Base-by-base conservation (phyloP, 768 basidiomycete genomes). In the Tricholomella constricta region DNA sequence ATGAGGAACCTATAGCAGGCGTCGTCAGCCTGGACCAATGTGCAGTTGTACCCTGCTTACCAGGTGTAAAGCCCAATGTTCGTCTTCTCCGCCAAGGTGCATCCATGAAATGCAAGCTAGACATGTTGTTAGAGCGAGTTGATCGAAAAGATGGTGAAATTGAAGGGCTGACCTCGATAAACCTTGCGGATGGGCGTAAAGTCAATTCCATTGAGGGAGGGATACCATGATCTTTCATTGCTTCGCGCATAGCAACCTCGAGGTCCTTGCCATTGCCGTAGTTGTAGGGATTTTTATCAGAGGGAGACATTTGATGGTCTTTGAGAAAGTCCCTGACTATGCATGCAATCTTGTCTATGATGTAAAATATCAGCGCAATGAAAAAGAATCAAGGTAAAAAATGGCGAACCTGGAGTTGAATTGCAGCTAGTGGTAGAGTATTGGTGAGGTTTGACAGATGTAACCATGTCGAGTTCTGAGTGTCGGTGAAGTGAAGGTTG, bases 11-110 rank as follows among this genome's bases (percentile, higher is more conserved):
- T 65, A 6, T n/a, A 32, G 22, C n/a, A 35, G 8, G 4, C 40
- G 29, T 44, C 14, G 17, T 4, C 19, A 20, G 17, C 29, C 17
- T 52, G 2, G 4, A 11, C 17, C 14, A 1, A 10, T 1, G 3
- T 6, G 4, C 10, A 14, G 10, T 19, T 19, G 9, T 17, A 27
- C 5, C 2, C 4, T 0, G 36, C 20, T 9, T 46, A 65, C 64
- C 64, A 65, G 15, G 58, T 60, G 49, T 58, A 62, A 8, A 62
- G 25, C 8, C 56, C 61, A 14, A 62, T 50, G 6, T 49, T 43
- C 22, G 45, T 49, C 36, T 64, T 64, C 32, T 57, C 57, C n/a
- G 51, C 49, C 8, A 65, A 56, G 4, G 61, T 56, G 34, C 52
- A 56, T 3, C 52, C 51, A 17, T 49, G 48, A 47, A 61, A 65